Base-by-base conservation (phyloP, 2,329 filamentous ascomycete species). In the Fusarium sp. region DNA sequence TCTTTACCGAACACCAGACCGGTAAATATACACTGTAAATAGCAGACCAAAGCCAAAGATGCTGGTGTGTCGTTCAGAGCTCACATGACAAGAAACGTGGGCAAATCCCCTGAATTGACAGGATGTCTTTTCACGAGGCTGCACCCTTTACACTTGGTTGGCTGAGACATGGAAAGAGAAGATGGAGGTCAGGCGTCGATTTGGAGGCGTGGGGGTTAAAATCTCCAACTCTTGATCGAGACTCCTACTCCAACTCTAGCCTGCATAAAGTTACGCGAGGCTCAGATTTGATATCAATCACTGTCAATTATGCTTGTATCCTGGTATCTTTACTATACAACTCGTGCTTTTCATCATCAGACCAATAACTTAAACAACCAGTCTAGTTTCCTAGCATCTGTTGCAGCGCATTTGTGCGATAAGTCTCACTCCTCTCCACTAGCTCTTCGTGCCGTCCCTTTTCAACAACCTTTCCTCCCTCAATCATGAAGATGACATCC, bases 401-500 rank as follows among this genome's bases (percentile, higher is more conserved):
- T 64, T 85, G 83, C 66, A 83, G 73, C 24, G 83, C 83, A 74
- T 86, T 86, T 10, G 82, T 78, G 22, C 84, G 78, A 69, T 88
- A 87, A 26, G 79, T 81, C 64, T 86, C 85, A 51, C 84, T 85
- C 58, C 79, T 73, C 79, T 82, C 81, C 63, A 87, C 78, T 53
- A 88, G 74, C 70, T 88, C 86, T 57, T 84, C 81, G 70, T 88
- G 86, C 24, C 79, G 80, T 4, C 86, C 86, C 55, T 76, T 77
- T 61, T 87, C 85, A 14, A 86, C 81, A 44, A 86, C 79, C 53
- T 76, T 79, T 2, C 86, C 86, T 10, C 80, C 83, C 64, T 87
- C 84, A 43, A 88, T 80, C 44, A 89, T 81, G 61, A 87, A 84
- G 62, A 89, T 89, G n/a, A 83, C 77, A 74, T 88, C 84, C 14